phyloP scores from a whole-genome alignment of 2,329 filamentous ascomycete species.

The Cladosporium halotolerans region DNA sequence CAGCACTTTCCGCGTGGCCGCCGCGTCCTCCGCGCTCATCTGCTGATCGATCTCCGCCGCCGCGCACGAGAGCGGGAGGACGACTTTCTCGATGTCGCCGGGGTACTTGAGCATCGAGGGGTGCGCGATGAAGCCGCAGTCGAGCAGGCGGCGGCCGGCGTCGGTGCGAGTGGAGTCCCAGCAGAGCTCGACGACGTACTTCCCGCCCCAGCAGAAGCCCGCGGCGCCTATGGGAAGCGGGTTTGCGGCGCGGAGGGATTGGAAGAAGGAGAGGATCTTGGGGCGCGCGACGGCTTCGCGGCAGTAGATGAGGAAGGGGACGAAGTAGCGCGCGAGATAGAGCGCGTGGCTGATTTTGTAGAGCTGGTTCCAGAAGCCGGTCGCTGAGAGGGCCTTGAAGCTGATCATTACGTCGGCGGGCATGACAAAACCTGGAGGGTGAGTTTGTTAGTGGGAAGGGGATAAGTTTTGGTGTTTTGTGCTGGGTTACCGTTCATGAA shows the following conservation, averaged over 20 bases:
- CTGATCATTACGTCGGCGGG: constrained; percentile 25
- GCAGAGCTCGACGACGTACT: constrained; percentile 30
- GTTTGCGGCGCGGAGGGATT: constrained; percentile 24
- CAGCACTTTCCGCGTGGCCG: constrained; percentile 29
- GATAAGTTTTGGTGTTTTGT: neutral
- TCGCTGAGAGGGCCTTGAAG: constrained; percentile 25
- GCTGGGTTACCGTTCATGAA: constrained; percentile 28
- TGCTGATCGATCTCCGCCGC: constrained; percentile 25
- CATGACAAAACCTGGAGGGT: constrained; percentile 20
- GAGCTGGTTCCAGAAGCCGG: constrained; percentile 28
- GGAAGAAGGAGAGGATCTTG: constrained; percentile 24
- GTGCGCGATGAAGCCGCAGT: constrained; percentile 32
- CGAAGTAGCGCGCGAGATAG: constrained; percentile 18
- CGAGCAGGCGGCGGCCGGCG: constrained; percentile 27
- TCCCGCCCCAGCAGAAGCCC: constrained; percentile 34
- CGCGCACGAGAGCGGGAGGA: constrained; percentile 30
- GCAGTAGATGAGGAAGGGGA: constrained; percentile 24
- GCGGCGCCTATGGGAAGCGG: constrained; percentile 28
- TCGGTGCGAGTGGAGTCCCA: constrained; percentile 26
- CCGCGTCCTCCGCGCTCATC: constrained; percentile 27
- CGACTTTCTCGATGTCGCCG: constrained; percentile 29
- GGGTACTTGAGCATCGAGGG: constrained; percentile 30
- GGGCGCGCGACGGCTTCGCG: constrained; percentile 23
- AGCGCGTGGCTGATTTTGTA: constrained; percentile 26
- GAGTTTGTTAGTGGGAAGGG: neutral